Base-by-base conservation (phyloP, 208 protist genomes). In the Leishmania guyanensis region DNA sequence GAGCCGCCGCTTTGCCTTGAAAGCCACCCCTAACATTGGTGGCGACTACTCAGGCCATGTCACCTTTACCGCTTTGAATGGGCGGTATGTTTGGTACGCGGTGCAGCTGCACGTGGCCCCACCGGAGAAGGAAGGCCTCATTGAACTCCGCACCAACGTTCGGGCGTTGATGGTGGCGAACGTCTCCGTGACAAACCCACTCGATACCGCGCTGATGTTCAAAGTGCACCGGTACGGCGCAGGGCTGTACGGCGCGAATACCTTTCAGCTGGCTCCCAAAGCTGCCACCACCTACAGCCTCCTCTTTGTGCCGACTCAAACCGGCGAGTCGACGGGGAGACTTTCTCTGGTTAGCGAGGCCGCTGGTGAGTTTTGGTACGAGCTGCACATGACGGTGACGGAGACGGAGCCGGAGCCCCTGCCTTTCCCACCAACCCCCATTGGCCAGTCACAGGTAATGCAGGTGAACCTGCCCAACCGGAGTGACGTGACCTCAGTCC, bases 331-430 rank as follows among this genome's bases (percentile, higher is more conserved):
- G 65, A 86, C 88, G 20, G 97, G 96, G 16, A 83, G 89, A 1
- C 79, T 99, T 46, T 89, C 93, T 39, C 98, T 99, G 78, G 90
- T 89, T 86, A 98, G 95, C 85, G 88, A 96, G 29, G 90, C 86
- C 26, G 87, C 93, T 2, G 98, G 98, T n/a, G 96, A 99, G 90
- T 99, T 98, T 80, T 98, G 96, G 98, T 98, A 98, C 75, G 90
- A 96, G 80, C 83, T 99, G 65, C 64, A 79, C 69, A 93, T 98
- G 85, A 84, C 86, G 48, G 96, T 94, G 17, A 88, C 90, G 70
- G 89, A 92, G 78, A 81, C 95, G 26, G 82, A 76, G 53, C 87
- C 96, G 36, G 93, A 96, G 81, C 86, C 88, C 48, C 85, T 98
- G 78, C 68, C 74, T 46, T 91, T 98, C 75, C 78, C 84, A 43